Base-by-base conservation (phyloP, 805 yeast species). In the Wickerhamiella azymoides region DNA sequence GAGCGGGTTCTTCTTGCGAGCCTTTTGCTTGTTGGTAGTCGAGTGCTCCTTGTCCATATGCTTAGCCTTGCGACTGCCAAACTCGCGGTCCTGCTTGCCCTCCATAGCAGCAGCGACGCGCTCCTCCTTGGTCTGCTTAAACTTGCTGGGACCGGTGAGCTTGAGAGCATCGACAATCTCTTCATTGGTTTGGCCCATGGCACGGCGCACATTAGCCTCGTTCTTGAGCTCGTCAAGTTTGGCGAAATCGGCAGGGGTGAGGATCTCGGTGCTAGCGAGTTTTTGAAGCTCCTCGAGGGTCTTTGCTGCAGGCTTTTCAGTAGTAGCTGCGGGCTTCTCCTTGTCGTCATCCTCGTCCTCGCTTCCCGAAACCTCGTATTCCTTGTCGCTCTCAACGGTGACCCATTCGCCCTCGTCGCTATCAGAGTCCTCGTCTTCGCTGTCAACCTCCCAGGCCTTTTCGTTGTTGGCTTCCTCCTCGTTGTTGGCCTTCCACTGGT, bases 211-310 rank as follows among this genome's bases (percentile, higher is more conserved):
- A 54, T 96, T 96, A 4, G 95, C 94, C 62, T 82, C 79, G 14
- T 76, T 70, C 58, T 78, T 76, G 56, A 92, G 73, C 63, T 92
- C 96, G 57, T 89, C 89, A 56, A 92, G 71, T 65, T 89, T 89
- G 51, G 95, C 95, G 61, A 88, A 92, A 68, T 92, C 99, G 0
- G 97, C 96, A 18, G 99, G 98, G 0, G 99, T 92, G 54, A 92
- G 72, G 50, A 92, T 81, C 54, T 82, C 77, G 41, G 77, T 73
- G n/a, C 82, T 72, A 33, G 79, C 81, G 52, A 84, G 77, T 47
- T 70, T 66, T 67, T 72, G 71, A n/a, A 72, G 67, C 17, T 68
- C 68, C 24, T 61, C 68, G 4, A 44, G 28, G 51, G 62, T 64
- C 35, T 57, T 50, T 1, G 47, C 54, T 5, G 55, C 50, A 3